phyloP scores from a whole-genome alignment of 78 protist genomes.

The Capsaspora owczarzaki region DNA sequence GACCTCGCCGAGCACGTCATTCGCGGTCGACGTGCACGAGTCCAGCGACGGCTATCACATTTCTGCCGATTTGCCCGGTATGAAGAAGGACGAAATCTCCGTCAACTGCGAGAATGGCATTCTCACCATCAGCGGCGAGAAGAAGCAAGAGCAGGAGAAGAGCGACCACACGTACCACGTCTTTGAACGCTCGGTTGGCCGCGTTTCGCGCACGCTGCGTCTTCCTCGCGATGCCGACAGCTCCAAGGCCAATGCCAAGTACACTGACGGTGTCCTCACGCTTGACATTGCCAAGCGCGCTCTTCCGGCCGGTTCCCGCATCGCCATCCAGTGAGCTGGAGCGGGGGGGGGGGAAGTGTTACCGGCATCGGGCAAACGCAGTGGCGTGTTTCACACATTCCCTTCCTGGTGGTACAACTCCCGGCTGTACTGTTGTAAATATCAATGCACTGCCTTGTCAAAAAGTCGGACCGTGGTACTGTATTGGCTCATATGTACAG shows the following conservation, averaged over 20 bases:
- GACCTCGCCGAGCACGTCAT: too few species aligned
- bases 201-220: neutral
- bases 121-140: conserved; percentile 3
- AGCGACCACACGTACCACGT: conserved; percentile 4
- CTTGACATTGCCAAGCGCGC: neutral
- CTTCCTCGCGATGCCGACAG: neutral
- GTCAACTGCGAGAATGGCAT: neutral
- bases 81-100: neutral
- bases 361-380: too few species aligned
- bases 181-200: neutral
- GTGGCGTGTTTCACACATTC: too few species aligned
- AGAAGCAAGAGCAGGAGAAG: neutral
- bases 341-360: too few species aligned
- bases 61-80: neutral
- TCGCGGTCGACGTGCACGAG: conserved; percentile 18
- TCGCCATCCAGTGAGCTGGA: too few species aligned
- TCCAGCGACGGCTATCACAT: neutral
- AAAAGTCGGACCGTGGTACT: too few species aligned
- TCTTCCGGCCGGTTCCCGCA: too few species aligned
- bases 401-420: too few species aligned
- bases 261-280: neutral
- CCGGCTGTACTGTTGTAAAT: too few species aligned
- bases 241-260: neutral
- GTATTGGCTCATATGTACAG: too few species aligned
- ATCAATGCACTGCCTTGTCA: too few species aligned